Base-by-base conservation (phyloP, 2,329 filamentous ascomycete genomes). In the Fusarium burgessii region DNA sequence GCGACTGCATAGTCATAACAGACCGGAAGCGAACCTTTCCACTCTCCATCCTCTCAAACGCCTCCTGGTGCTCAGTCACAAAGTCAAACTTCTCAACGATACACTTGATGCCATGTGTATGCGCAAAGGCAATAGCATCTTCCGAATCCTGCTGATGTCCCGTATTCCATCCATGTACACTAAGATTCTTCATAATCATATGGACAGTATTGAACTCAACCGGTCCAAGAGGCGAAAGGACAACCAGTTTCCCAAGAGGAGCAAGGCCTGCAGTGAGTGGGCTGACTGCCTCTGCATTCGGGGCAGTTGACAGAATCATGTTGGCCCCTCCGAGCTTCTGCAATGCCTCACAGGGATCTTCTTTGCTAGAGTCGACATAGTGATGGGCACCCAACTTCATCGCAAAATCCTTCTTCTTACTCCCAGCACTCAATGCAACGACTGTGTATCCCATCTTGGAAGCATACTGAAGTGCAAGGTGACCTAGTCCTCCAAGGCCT, bases 401-500 rank as follows among this genome's bases (percentile, higher is more conserved):
- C 0, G 92, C 91, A 76, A 94, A 92, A 0, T 89, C 86, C 68
- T 86, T 86, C 83, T 95, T 95, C 72, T 83, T 84, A 62, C 88
- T 85, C 8, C 90, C 89, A 0, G 88, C 87, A 9, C 88, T 91
- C 58, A 95, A 84, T 1, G 91, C 92, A 3, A 89, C 88, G 6
- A 93, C 88, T 56, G 88, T 86, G 80, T 91, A 94, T 13, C 92
- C 93, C 92, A 94, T 93, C 79, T 90, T 89, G 50, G 84, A 84
- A 3, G 92, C 91, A 77, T 91, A 95, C 77, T 94, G 92, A 36
- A 95, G 89, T 0, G 91, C 92, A 33, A 95, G 78, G 78, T 95
- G 93, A 4, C 93, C 93, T 1, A 95, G 84, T 1, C 93, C 93
- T 47, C 94, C 90, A 10, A 95, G 83, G 13, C 92, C 93, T 69